A percentile compares a stretch with the other conserved stretches of the same genome.
Evolutionary conservation across 441 rosid genomes (phyloP).

Genomic region (Manihot esculenta): DNA sequence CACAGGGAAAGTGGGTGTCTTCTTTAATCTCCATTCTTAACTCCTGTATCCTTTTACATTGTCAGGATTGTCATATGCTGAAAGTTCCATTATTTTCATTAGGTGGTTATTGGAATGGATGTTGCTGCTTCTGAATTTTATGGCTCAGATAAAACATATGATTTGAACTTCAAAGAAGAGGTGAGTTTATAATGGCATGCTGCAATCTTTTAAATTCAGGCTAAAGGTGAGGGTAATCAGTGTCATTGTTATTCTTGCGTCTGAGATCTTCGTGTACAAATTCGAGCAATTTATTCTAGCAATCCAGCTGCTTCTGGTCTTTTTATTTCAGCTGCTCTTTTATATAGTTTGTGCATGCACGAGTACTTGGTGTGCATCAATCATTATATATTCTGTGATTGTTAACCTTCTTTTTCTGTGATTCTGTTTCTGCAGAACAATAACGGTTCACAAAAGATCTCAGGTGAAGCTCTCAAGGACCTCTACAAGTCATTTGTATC

Average conservation of each 20-base stretch:
- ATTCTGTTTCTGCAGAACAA: slow-evolving; percentile 49
- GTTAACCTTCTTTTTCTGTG: not conserved
- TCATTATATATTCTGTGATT: not conserved
- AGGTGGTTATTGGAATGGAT: slow-evolving; percentile 99
- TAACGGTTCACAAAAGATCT: slow-evolving; percentile 80
- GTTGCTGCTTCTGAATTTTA: slow-evolving; percentile 98
- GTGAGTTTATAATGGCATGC: slow-evolving; percentile 26
- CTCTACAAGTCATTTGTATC: slow-evolving; percentile 82
- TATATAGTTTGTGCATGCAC: not conserved
- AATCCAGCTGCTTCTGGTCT: not conserved
- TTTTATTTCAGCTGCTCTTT: not conserved
- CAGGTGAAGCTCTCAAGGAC: slow-evolving; percentile 88
- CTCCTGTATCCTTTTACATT: slow-evolving; percentile 1
- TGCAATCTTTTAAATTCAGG: not conserved
- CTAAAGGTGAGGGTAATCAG: not conserved
- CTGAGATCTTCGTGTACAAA: too few species aligned
- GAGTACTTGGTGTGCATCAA: not conserved
- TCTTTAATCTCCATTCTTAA: not conserved
- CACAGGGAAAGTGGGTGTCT: slow-evolving; percentile 67
- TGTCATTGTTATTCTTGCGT: not conserved
- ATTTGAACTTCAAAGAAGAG: slow-evolving; percentile 98
- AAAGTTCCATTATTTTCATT: slow-evolving; percentile 8
- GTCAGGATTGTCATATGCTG: not conserved
- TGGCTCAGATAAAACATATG: slow-evolving; percentile 70
- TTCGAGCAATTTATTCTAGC: not conserved